A percentile compares a stretch with the other conserved stretches of the same genome.
Evolutionary conservation across 306 rosid species (phyloP).

Genomic region (Malus sieversii): DNA sequence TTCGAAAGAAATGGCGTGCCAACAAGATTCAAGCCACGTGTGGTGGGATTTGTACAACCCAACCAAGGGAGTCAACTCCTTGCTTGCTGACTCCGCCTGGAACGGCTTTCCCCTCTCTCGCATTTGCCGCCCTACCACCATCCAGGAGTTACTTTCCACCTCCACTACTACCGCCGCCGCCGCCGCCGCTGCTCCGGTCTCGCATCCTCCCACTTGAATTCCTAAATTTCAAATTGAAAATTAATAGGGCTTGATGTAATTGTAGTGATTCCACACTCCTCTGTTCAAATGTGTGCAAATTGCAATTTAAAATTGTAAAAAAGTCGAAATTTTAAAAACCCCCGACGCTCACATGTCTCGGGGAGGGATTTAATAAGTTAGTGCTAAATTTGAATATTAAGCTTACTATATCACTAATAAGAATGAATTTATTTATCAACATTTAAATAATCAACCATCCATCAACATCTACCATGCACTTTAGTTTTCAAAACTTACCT

Average conservation of each 20-base stretch:
- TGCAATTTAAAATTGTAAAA: background rate
- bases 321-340: background rate
- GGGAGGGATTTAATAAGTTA: too few relatives aligned
- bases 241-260: background rate
- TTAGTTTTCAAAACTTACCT: fast-evolving
- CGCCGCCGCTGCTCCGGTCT: background rate
- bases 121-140: constrained; percentile 48
- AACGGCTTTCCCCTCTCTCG: constrained; percentile 38
- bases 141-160: constrained; percentile 36
- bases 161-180: too few relatives aligned
- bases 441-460: too few relatives aligned
- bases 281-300: background rate
- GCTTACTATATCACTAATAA: fast-evolving
- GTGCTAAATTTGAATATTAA: too few relatives aligned
- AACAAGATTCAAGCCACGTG: constrained; percentile 32
- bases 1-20: constrained; percentile 55
- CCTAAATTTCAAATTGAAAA: background rate
- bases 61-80: constrained; percentile 51
- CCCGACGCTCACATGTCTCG: background rate
- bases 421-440: fast-evolving
- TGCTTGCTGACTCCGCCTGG: constrained; percentile 75
- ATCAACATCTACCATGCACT: too few relatives aligned
- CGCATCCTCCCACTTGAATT: background rate
- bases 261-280: background rate
- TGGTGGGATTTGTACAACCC: constrained; percentile 93